Conservation (phyloP, 208 protist genomes). For the Wallacemonas sp. region DNA sequence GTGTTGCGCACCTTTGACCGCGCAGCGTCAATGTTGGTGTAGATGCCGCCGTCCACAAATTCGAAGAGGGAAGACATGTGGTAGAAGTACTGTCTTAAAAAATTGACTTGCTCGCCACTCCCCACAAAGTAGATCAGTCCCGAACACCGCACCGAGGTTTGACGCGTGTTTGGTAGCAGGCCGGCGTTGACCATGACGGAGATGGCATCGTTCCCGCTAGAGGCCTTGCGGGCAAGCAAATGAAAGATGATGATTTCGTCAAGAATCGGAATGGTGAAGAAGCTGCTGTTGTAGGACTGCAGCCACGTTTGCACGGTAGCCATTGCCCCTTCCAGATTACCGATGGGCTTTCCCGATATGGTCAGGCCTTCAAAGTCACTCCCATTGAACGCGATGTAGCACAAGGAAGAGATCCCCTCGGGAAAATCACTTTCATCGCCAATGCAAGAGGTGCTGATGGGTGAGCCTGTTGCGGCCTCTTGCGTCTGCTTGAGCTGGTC, state of each 20-base stretch:
- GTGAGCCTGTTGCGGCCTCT: background rate
- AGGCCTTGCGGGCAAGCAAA: slow-evolving; percentile 39
- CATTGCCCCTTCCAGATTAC: slow-evolving; percentile 28
- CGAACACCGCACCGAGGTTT: slow-evolving; percentile 31
- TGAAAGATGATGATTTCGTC: slow-evolving; percentile 53
- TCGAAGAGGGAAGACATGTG: slow-evolving; percentile 23
- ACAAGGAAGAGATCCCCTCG: slow-evolving; percentile 27
- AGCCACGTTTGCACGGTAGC: slow-evolving; percentile 26
- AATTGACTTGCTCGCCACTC: slow-evolving; percentile 6
- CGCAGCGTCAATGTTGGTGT: slow-evolving; percentile 15
- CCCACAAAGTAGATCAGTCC: slow-evolving; percentile 31
- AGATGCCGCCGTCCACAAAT: slow-evolving; percentile 25
- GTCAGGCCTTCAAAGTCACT: slow-evolving; percentile 1
- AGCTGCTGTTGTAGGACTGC: slow-evolving; percentile 18
- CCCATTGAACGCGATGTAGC: slow-evolving; percentile 17
- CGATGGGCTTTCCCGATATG: slow-evolving; percentile 17
- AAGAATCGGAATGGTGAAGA: slow-evolving; percentile 36
- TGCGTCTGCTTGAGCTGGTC: background rate
- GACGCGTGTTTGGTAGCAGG: slow-evolving; percentile 27
- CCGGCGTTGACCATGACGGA: slow-evolving; percentile 15
- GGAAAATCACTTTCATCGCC: slow-evolving; percentile 35
- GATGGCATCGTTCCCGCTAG: slow-evolving; percentile 7
- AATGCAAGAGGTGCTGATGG: slow-evolving; percentile 19
- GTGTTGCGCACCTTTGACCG: slow-evolving; percentile 7
- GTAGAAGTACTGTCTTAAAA: slow-evolving; percentile 28